These are phyloP conservation scores for Jacaranda mimosifolia DNA, from an alignment of 257 asterid species.

Conservation along the genomic window DNA sequence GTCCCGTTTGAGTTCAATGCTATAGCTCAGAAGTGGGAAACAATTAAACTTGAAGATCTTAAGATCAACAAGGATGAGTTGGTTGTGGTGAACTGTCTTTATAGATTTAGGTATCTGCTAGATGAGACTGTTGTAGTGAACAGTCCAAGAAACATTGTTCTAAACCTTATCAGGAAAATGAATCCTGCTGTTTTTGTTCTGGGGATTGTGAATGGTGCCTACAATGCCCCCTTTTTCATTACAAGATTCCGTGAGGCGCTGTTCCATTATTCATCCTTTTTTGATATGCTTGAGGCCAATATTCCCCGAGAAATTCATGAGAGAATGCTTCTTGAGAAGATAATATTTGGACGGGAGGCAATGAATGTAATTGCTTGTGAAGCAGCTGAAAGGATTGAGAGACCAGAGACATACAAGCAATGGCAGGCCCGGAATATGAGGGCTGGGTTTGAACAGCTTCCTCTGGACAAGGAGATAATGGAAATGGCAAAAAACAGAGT, in stretches of 20 bases:
- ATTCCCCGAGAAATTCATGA: conserved; percentile 55
- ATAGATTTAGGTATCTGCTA: conserved; percentile 47
- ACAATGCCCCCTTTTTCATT: conserved; percentile 59
- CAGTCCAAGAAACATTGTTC: conserved; percentile 58
- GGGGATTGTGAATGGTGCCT: conserved; percentile 57
- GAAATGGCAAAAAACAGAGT: conserved; percentile 44
- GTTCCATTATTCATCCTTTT: conserved; percentile 56
- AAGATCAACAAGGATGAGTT: conserved; percentile 50
- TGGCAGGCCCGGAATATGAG: conserved; percentile 65
- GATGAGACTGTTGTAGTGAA: conserved; percentile 57
- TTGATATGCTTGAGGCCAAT: conserved; percentile 64
- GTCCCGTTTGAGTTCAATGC: conserved; percentile 62
- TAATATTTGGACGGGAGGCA: conserved; percentile 55
- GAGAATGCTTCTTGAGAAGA: conserved; percentile 56
- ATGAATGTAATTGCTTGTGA: conserved; percentile 67
- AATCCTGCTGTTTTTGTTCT: conserved; percentile 50
- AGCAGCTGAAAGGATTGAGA: conserved; percentile 56
- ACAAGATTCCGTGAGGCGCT: conserved; percentile 67
- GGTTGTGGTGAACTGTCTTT: conserved; percentile 52
- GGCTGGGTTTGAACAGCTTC: conserved; percentile 61
- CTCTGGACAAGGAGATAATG: conserved; percentile 51
- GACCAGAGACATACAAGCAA: conserved; percentile 73
- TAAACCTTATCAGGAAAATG: conserved; percentile 48
- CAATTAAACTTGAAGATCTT: conserved; percentile 51
- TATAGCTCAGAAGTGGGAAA: conserved; percentile 66